Evolutionary conservation across 2,329 filamentous ascomycete species (phyloP).

Genomic region (Ophioceras dolichostomum): DNA sequence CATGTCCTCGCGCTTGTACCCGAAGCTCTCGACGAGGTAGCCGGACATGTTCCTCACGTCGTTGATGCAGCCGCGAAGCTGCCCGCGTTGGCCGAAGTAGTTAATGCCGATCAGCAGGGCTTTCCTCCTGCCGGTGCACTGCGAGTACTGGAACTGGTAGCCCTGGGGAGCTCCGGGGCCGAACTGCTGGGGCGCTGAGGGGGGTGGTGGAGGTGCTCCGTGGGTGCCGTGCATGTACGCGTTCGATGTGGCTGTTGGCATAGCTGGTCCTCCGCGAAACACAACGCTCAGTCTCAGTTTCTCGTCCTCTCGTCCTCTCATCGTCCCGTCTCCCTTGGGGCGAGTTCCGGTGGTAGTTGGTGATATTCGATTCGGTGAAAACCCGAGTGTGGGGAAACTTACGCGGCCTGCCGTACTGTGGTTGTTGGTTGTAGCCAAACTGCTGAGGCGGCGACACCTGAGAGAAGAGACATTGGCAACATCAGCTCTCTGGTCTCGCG

Average conservation of each 20-base stretch:
- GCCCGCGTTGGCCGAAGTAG: conserved; percentile 85
- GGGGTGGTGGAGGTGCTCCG: conserved; percentile 52
- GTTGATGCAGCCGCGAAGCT: conserved; percentile 90
- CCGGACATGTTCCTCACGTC: conserved; percentile 95
- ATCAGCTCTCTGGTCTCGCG: too few relatives aligned
- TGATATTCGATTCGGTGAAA: too few relatives aligned
- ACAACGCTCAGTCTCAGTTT: background rate
- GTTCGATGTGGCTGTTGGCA: conserved; percentile 34
- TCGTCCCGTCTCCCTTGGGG: background rate
- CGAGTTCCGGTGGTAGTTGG: background rate
- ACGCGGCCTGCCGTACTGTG: conserved; percentile 39
- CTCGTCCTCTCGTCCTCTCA: background rate
- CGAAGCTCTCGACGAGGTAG: conserved; percentile 80
- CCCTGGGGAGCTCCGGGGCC: conserved; percentile 67
- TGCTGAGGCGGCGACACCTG: conserved; percentile 22
- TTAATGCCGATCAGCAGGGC: conserved; percentile 91
- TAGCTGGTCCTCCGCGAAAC: conserved; percentile 18
- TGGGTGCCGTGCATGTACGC: conserved; percentile 44
- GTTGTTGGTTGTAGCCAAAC: conserved; percentile 28
- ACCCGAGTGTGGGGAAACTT: conserved; percentile 12
- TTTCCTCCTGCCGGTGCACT: conserved; percentile 79
- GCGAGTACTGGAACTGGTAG: conserved; percentile 85
- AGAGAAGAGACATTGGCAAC: too few relatives aligned
- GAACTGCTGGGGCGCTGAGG: conserved; percentile 56
- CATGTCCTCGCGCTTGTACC: conserved; percentile 94